Conservation (phyloP, 1,139 yeast genomes). For the Pichia sp. region DNA sequence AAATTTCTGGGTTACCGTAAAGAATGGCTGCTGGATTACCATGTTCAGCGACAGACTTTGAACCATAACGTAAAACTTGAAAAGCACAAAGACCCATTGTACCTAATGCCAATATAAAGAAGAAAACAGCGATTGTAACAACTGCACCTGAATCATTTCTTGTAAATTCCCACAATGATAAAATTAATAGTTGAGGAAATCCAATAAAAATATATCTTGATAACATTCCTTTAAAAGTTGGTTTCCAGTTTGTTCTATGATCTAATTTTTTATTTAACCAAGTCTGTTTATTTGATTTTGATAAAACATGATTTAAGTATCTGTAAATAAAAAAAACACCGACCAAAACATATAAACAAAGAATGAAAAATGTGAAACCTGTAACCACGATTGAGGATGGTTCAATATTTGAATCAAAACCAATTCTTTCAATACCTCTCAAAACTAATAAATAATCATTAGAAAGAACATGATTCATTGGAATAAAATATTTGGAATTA, state of each 20-base stretch:
- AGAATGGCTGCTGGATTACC: slow-evolving; percentile 73
- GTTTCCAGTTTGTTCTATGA: slow-evolving; percentile 48
- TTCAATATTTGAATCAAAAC: slow-evolving; percentile 61
- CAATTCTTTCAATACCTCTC: slow-evolving; percentile 73
- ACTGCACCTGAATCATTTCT: slow-evolving; percentile 69
- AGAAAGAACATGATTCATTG: slow-evolving; percentile 25
- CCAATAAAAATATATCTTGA: slow-evolving; percentile 70
- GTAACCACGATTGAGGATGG: slow-evolving; percentile 69
- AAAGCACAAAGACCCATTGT: slow-evolving; percentile 55
- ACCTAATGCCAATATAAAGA: slow-evolving; percentile 48
- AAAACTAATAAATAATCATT: slow-evolving; percentile 44
- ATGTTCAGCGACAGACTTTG: slow-evolving; percentile 43
- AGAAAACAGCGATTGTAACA: slow-evolving; percentile 60
- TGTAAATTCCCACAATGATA: slow-evolving; percentile 72
- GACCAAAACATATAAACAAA: slow-evolving; percentile 61
- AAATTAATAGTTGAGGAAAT: slow-evolving; percentile 61
- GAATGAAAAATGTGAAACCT: slow-evolving; percentile 66
- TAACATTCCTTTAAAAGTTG: slow-evolving; percentile 59
- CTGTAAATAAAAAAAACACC: slow-evolving; percentile 43
- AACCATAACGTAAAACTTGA: slow-evolving; percentile 54
- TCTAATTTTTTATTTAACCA: slow-evolving; percentile 42
- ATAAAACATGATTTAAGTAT: slow-evolving; percentile 30
- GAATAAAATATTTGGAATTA: slow-evolving; percentile 14
- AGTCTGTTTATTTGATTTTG: slow-evolving; percentile 37
- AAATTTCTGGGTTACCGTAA: slow-evolving; percentile 60